phyloP scores from a whole-genome alignment of 768 basidiomycete species.

The Rhizopogon vulgaris region DNA sequence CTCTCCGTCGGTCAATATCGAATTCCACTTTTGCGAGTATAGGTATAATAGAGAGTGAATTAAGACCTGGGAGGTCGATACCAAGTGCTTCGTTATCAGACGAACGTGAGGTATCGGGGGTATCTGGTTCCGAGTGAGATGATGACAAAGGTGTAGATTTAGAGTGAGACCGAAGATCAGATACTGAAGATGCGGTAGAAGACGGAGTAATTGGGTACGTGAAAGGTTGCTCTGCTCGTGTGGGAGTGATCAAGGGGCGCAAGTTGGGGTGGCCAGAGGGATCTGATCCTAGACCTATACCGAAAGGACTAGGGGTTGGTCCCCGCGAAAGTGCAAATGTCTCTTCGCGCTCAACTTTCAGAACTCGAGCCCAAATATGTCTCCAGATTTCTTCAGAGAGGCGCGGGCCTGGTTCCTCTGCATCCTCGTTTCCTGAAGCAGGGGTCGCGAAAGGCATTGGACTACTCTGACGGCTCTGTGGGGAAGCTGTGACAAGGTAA shows the following conservation, averaged over 20 bases:
- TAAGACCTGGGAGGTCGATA: slow-evolving; percentile 62
- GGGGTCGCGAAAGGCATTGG: slow-evolving; percentile 13
- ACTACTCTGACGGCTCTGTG: slow-evolving; percentile 12
- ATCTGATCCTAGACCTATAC: slow-evolving; percentile 38
- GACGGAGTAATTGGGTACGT: slow-evolving; percentile 27
- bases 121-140: slow-evolving; percentile 38
- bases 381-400: slow-evolving; percentile 87
- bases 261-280: slow-evolving; percentile 27
- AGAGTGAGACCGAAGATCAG: slow-evolving; percentile 39
- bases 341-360: slow-evolving; percentile 53
- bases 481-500: slow-evolving; percentile 57
- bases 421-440: slow-evolving; percentile 23
- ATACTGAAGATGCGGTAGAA: slow-evolving; percentile 45
- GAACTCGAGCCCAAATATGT: slow-evolving; percentile 73
- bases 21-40: slow-evolving; percentile 95
- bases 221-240: slow-evolving; percentile 31
- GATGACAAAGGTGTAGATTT: slow-evolving; percentile 47
- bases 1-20: slow-evolving; percentile 77
- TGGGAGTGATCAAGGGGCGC: slow-evolving; percentile 43
- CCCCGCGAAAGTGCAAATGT: slow-evolving; percentile 26
- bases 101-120: slow-evolving; percentile 47
- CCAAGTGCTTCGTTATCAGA: slow-evolving; percentile 36
- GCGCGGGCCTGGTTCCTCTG: slow-evolving; percentile 66
- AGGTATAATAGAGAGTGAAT: slow-evolving; percentile 61
- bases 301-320: slow-evolving; percentile 34